phyloP scores from a whole-genome alignment of 306 rosid genomes.

The Castanospermum australe region DNA sequence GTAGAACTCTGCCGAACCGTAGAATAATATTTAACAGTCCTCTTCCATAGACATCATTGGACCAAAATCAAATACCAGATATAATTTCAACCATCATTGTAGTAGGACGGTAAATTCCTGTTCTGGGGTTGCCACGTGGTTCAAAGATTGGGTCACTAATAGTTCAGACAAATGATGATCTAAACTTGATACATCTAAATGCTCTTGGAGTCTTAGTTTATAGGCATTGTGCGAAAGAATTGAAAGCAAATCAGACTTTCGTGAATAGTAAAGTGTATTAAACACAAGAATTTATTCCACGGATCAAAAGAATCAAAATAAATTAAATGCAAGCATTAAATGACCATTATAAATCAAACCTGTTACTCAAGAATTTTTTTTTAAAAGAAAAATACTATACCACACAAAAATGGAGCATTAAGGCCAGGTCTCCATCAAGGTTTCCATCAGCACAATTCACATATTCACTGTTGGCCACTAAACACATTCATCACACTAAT shows the following conservation, averaged over 20 bases:
- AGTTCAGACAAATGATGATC: neutral
- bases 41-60: slow-evolving; percentile 4
- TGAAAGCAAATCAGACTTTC: neutral
- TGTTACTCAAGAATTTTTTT: neutral
- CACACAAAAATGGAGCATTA: slow-evolving; percentile 42
- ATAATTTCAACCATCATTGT: neutral
- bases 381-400: slow-evolving; percentile 20
- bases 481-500: slow-evolving; percentile 56
- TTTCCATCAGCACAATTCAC: slow-evolving; percentile 59
- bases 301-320: slow-evolving; percentile 4
- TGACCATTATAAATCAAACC: slow-evolving; percentile 15
- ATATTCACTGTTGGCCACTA: slow-evolving; percentile 66
- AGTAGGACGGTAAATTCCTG: neutral
- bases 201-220: neutral
- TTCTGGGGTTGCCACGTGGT: neutral
- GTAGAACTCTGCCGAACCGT: neutral
- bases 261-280: neutral
- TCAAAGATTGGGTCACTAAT: neutral
- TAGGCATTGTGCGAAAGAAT: neutral
- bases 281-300: slow-evolving; percentile 16
- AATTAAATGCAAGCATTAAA: slow-evolving; percentile 9
- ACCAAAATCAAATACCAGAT: neutral
- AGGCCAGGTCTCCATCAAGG: slow-evolving; percentile 56
- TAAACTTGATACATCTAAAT: slow-evolving; percentile 3
- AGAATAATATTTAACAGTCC: neutral